Base-by-base conservation (phyloP, 169 alveolate species). In the Babesia ovis region DNA sequence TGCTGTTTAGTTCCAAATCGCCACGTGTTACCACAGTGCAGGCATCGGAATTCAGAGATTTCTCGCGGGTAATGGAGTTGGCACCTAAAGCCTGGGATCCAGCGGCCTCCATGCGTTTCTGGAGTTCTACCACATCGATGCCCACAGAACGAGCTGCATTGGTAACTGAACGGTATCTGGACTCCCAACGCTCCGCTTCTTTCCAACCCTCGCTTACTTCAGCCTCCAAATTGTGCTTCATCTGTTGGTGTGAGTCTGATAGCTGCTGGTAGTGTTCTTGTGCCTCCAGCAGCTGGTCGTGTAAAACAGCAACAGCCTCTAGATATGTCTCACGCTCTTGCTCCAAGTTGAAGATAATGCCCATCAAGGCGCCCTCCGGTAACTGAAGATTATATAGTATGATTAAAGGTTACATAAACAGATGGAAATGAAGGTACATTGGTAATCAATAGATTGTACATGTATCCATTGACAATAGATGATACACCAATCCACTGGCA, bases 111-210 rank as follows among this genome's bases (percentile, higher is more conserved):
- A 29, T 48, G 1, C 12, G 48, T 22, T 46, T 8, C 53, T 64
- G 55, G n/a, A 64, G 4, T 9, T 4, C 51, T 3, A n/a, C 43
- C 35, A 48, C 37, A 31, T 64, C 50, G 20, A 64, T 0, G 14
- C 74, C 74, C n/a, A 29, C 25, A 18, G 32, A n/a, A 18, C 29
- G 42, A 5, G 51, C 61, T 1, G 25, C 61, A 3, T 64, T 34
- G 9, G 31, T 39, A 9, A 55, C 43, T 25, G 42, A 45, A 37
- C 22, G 39, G 62, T 79, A 79, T 62, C 48, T 79, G 18, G 59
- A 80, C 43, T 79, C 74, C 87, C 87, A 79, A n/a, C 35, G 67
- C 60, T 70, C 74, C 1, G 87, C 87, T 62, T 79, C 87, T 56
- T 69, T 60, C 87, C 87, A 79, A 12, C 82, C 87, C 35, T 79